A percentile compares a stretch with the other conserved stretches of the same genome.
These are phyloP conservation scores for Spathaspora sp. DNA, from an alignment of 805 yeast genomes.

Conservation along the genomic window DNA sequence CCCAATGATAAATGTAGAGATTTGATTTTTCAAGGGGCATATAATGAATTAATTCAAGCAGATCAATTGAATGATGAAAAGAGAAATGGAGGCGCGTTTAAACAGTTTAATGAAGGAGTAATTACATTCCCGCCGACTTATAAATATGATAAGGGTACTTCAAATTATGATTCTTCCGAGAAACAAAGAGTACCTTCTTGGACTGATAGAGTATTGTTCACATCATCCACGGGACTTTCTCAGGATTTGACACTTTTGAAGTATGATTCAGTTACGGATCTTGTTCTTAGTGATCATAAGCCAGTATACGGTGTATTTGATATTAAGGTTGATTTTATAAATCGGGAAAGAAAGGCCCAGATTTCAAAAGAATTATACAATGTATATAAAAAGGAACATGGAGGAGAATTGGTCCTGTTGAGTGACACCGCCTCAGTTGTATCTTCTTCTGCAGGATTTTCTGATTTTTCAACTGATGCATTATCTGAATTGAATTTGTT, in stretches of 20 bases:
- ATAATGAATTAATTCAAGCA: conserved; percentile 50
- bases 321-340: conserved; percentile 63
- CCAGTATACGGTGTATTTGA: conserved; percentile 85
- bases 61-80: conserved; percentile 83
- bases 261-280: conserved; percentile 60
- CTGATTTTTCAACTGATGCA: conserved; percentile 22
- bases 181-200: conserved; percentile 94
- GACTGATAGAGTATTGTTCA: conserved; percentile 85
- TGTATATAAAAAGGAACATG: conserved; percentile 26
- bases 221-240: conserved; percentile 33
- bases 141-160: conserved; percentile 86
- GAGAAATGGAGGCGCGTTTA: conserved; percentile 68
- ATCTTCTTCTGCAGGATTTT: neutral
- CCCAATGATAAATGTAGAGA: conserved; percentile 66
- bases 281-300: conserved; percentile 80
- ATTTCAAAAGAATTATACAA: conserved; percentile 26
- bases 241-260: conserved; percentile 51
- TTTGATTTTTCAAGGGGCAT: conserved; percentile 45
- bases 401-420: conserved; percentile 7
- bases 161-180: conserved; percentile 80
- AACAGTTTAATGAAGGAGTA: conserved; percentile 76
- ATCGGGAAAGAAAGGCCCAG: conserved; percentile 33
- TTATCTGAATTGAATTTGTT: conserved; percentile 34
- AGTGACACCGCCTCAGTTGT: conserved; percentile 1
- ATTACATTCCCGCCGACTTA: conserved; percentile 88